A percentile compares a stretch with the other conserved stretches of the same genome.
Conservation (phyloP, 495 filamentous ascomycete genomes). For the Hyaloscypha bicolor region DNA sequence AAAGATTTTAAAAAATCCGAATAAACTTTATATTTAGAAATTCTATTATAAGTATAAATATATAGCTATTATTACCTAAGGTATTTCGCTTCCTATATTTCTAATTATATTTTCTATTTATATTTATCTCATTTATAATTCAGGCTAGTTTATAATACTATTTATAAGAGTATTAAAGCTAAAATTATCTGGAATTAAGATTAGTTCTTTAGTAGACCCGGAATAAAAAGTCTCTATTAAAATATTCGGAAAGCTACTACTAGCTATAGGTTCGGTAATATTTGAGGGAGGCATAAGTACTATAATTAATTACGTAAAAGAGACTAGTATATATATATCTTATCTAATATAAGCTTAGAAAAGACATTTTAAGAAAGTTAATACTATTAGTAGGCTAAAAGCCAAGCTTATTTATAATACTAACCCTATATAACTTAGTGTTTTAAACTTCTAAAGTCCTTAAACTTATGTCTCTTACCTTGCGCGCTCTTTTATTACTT, state of each 20-base stretch:
- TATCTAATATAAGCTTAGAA: constrained; percentile 12
- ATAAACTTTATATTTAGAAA: neutral
- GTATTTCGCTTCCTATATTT: constrained; percentile 15
- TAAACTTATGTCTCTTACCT: constrained; percentile 9
- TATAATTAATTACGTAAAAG: constrained; percentile 14
- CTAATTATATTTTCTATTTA: constrained; percentile 17
- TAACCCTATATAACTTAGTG: constrained; percentile 14
- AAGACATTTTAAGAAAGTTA: constrained; percentile 13
- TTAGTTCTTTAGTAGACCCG: constrained; percentile 11
- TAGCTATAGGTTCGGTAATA: constrained; percentile 17
- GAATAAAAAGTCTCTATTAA: constrained; percentile 13
- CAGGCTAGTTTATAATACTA: constrained; percentile 21
- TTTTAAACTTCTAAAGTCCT: constrained; percentile 17
- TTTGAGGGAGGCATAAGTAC: constrained; percentile 17
- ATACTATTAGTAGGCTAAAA: constrained; percentile 23
- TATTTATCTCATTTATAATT: constrained; percentile 10
- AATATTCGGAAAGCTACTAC: constrained; percentile 17
- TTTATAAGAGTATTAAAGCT: constrained; percentile 18
- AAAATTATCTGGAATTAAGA: constrained; percentile 11
- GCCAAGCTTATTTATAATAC: constrained; percentile 17
- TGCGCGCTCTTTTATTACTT: constrained; percentile 19
- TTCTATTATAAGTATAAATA: constrained; percentile 16
- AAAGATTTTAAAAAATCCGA: constrained; percentile 17
- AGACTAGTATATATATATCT: constrained; percentile 14
- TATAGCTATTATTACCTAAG: constrained; percentile 18